Evolutionary conservation across 768 basidiomycete genomes (phyloP).

Genomic region (Leccinum variicolor): DNA sequence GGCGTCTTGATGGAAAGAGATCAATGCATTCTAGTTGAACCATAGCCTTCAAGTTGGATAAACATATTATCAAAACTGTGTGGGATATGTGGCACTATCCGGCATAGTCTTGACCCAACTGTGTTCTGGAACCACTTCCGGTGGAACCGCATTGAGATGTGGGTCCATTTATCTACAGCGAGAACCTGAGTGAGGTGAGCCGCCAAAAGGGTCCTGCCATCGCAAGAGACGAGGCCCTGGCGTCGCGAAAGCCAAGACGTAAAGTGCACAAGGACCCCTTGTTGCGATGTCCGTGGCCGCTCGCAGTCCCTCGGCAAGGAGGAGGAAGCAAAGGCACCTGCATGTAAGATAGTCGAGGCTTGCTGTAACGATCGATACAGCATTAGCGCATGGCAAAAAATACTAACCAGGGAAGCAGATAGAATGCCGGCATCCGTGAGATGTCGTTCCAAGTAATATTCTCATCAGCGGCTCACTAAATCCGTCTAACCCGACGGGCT

Average conservation of each 20-base stretch:
- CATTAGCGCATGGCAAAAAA: background rate
- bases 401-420: constrained; percentile 1
- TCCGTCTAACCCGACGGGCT: background rate
- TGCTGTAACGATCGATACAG: background rate
- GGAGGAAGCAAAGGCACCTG: background rate
- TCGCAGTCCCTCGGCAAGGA: background rate
- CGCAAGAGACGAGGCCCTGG: background rate
- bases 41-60: background rate
- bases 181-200: background rate
- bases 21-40: background rate
- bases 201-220: background rate
- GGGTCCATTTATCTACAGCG: background rate
- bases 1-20: background rate
- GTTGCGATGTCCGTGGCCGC: background rate
- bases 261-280: background rate
- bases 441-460: background rate
- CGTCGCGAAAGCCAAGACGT: background rate
- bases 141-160: background rate
- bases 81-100: background rate
- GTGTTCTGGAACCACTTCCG: background rate
- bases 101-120: background rate
- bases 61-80: background rate
- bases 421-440: constrained; percentile 11
- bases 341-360: background rate
- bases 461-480: background rate